Evolutionary conservation across 140 eudicot genomes (phyloP).

Genomic region (Anethum foeniculum): DNA sequence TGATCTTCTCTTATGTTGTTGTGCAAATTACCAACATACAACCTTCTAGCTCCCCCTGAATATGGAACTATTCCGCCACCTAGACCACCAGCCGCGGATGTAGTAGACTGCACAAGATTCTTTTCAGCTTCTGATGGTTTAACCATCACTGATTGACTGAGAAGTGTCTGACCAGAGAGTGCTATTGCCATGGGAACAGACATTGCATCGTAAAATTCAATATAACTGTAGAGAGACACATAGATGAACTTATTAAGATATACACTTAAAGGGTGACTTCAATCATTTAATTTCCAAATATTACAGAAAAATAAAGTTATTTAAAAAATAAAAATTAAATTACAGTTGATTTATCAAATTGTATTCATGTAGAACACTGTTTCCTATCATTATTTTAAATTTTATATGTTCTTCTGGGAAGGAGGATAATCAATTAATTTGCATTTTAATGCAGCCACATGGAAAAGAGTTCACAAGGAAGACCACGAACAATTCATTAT

Average conservation of each 20-base stretch:
- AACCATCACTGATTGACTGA: slow-evolving; percentile 92
- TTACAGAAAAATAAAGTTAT: not conserved
- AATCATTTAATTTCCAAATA: not conserved
- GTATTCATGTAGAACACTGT: not conserved
- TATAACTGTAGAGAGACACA: slow-evolving; percentile 47
- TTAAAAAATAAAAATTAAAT: not conserved
- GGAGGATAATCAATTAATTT: not conserved
- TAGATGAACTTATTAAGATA: slow-evolving; percentile 4
- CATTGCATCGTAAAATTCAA: slow-evolving; percentile 90
- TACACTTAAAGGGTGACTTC: not conserved
- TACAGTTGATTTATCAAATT: not conserved
- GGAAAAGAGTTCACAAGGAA: not conserved
- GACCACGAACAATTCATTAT: not conserved
- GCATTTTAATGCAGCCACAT: not conserved
- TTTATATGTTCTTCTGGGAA: not conserved
- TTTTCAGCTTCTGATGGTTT: slow-evolving; percentile 98
- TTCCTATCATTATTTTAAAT: not conserved
- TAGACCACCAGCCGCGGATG: slow-evolving; percentile 56
- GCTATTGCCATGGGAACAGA: slow-evolving; percentile 99
- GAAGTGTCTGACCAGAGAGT: slow-evolving; percentile 88
- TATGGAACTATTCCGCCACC: slow-evolving; percentile 59
- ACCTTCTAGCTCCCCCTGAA: slow-evolving; percentile 69
- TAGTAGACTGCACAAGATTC: slow-evolving; percentile 84
- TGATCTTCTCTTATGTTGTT: slow-evolving; percentile 84
- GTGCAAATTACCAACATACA: slow-evolving; percentile 92